phyloP scores from a whole-genome alignment of 1,139 yeast species.

The Suhomyces bribrorum region DNA sequence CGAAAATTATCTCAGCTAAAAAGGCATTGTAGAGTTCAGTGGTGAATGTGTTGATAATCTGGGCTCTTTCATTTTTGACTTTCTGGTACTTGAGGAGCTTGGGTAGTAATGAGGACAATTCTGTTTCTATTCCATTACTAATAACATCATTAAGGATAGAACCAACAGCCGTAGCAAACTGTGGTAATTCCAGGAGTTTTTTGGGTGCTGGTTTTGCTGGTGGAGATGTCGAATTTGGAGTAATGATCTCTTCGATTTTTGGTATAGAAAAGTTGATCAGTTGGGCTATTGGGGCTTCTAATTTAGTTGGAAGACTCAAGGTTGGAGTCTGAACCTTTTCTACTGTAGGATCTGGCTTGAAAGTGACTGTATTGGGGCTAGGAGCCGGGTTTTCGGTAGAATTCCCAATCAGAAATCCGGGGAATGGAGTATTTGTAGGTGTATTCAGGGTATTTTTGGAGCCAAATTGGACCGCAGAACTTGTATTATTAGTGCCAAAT shows the following conservation, averaged over 20 bases:
- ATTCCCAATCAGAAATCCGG: too few species aligned
- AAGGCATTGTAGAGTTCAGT: slow-evolving; percentile 59
- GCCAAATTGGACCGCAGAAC: too few species aligned
- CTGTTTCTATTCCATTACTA: slow-evolving; percentile 31
- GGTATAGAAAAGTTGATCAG: background rate
- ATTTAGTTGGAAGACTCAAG: background rate
- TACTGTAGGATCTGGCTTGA: background rate
- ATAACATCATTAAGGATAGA: slow-evolving; percentile 32
- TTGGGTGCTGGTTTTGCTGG: slow-evolving; percentile 13
- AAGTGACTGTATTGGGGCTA: background rate
- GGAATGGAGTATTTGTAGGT: too few species aligned
- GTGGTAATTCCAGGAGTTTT: slow-evolving; percentile 20
- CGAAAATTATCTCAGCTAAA: slow-evolving; percentile 53
- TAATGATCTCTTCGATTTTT: slow-evolving; percentile 11
- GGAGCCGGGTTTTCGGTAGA: too few species aligned
- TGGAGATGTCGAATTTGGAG: slow-evolving; percentile 1
- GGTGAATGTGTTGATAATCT: slow-evolving; percentile 40
- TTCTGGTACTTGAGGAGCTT: slow-evolving; percentile 25
- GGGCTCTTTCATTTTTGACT: slow-evolving; percentile 25
- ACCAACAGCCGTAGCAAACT: slow-evolving; percentile 22
- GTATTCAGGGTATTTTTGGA: too few species aligned
- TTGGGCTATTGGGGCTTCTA: background rate
- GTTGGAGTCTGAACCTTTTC: background rate
- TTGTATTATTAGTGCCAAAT: background rate
- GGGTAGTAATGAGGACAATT: slow-evolving; percentile 28